Conservation (phyloP, 192 early-diverging fungal species). For the Thoreauomyces humboldtii region DNA sequence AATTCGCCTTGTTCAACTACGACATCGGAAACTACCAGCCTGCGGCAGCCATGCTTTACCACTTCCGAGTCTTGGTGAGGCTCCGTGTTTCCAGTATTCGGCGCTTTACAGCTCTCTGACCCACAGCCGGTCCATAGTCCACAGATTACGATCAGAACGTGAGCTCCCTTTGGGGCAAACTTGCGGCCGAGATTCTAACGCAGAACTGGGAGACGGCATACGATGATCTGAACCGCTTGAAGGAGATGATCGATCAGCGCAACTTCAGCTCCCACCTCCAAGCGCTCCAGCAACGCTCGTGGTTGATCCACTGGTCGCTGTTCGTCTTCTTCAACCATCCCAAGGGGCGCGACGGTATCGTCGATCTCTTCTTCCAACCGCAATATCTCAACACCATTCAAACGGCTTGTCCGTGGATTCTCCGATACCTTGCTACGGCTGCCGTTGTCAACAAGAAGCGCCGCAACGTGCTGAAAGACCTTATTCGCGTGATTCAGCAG, state of each 20-base stretch:
- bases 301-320: conserved; percentile 95
- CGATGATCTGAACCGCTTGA: conserved; percentile 84
- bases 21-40: conserved; percentile 88
- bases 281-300: conserved; percentile 89
- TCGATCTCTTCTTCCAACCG: conserved; percentile 89
- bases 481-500: conserved; percentile 86
- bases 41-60: conserved; percentile 90
- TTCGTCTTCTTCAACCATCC: conserved; percentile 99
- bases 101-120: too few species aligned
- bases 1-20: conserved; percentile 88
- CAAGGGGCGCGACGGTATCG: conserved; percentile 89
- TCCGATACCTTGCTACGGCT: conserved; percentile 91
- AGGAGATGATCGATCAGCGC: conserved; percentile 85
- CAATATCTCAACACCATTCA: conserved; percentile 97
- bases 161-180: conserved; percentile 94
- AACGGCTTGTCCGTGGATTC: conserved; percentile 93
- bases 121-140: too few species aligned
- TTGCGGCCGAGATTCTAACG: conserved; percentile 90
- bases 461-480: conserved; percentile 80
- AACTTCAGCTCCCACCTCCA: conserved; percentile 58
- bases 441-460: conserved; percentile 87
- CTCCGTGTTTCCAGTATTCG: neutral
- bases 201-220: conserved; percentile 92
- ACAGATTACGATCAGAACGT: conserved; percentile 81
- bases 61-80: conserved; percentile 86